Evolutionary conservation across 208 protist genomes (phyloP), one percentile per base, ranked within the genome.

Genomic region (Trypanosomatidae sp.): DNA sequence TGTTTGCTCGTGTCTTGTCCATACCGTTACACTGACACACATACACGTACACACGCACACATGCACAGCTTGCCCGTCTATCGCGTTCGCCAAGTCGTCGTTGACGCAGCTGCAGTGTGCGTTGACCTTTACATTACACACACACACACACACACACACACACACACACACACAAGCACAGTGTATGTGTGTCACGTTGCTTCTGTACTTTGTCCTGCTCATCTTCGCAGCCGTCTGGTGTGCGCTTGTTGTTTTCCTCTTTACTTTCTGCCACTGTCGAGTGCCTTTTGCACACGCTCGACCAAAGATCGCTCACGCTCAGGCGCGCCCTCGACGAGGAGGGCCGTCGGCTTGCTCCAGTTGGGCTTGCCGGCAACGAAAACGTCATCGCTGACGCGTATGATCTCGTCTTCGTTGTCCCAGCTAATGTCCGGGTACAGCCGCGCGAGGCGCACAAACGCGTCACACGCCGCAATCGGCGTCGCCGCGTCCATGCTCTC

Each of bases 341-440:
- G 52, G 35, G 66, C 71, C 27, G 54, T 65, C 0, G 83, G 76
- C 11, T 16, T 74, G 18, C 22, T 66, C 79, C 83, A 92, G 50
- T 84, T 63, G 2, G 79, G 78, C 3, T 78, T 70, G 24, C 72
- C 70, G 23, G 70, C 66, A 5, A 92, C 67, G 46, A 84, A 61
- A 4, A 92, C 76, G 4, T 78, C 65, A 20, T 77, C 53, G 13
- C 61, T 84, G 20, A 87, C 64, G n/a, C 61, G 61, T 37, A 88
- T 92, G 15, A 76, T 56, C 25, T 73, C 58, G 25, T 83, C 72
- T 2, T 77, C 68, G 21, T 59, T 60, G 47, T 88, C 74, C 79
- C 83, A 92, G 35, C 64, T 61, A 23, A 84, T 85, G 39, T 72
- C 69, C 6, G 75, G 83, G 52, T 86, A 92, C 30, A 88, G 50